Base-by-base conservation (phyloP, 176 grass and related monocot genomes). In the Avena eriantha region DNA sequence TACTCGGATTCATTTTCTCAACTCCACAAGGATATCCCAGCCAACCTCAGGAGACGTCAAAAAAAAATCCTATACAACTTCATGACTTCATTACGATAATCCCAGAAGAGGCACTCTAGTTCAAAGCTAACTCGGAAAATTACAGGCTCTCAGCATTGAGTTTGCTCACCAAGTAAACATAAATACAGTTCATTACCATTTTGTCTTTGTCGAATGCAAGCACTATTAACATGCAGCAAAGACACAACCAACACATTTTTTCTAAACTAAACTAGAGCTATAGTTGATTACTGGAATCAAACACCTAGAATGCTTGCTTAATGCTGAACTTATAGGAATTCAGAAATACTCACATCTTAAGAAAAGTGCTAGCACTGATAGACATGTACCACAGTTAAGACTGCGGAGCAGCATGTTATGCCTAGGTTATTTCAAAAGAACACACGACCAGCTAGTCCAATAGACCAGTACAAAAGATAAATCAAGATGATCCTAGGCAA, bases 401-500 rank as follows among this genome's bases (percentile, higher is more conserved):
- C 34, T 56, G 22, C 22, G 53, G 16, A 43, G 11, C 14, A 48
- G 1, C 17, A 65, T 39, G 33, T 47, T 48, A 19, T 48, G 26
- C 13, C 58, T 26, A 79, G 26, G 63, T 35, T 73, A 18, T 17
- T 8, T 78, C 24, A 56, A 57, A 41, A 82, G 23, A 59, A 56
- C 41, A 47, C 24, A 47, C 11, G 34, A 63, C 39, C 0, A 87
- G 18, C 23, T 36, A 73, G 12, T 61, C 2, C 7, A 17, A 17
- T 36, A 79, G 2, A 31, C 14, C 19, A 26, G 14, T 76, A 9
- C 10, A 15, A 3, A 48, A 1, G 36, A 51, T 34, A 8, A 35
- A 77, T 75, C 50, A 51, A 78, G 23, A 46, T 58, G 23, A 69
- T 66, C 73, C n/a, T 4, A 76, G 58, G 9, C 23, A 67, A 56